A percentile compares a stretch with the other conserved stretches of the same genome.
Conservation (phyloP, 208 protist species). For the Spongospora subterranea region DNA sequence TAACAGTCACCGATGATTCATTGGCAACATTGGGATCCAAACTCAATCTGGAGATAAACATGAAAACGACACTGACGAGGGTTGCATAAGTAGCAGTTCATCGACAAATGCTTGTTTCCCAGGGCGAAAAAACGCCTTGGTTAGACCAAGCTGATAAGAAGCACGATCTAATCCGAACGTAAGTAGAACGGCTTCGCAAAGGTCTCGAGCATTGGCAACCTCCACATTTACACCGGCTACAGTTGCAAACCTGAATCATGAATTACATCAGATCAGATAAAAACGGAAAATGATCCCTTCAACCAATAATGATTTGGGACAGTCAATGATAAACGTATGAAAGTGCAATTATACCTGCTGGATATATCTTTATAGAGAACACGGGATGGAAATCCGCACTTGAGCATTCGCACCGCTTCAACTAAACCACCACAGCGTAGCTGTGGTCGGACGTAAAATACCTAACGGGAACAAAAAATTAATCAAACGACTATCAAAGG, state of each 20-base stretch:
- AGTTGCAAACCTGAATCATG: neutral
- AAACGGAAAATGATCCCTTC: neutral
- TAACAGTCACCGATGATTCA: no score
- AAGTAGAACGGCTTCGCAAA: conserved; percentile 43
- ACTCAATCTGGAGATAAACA: neutral
- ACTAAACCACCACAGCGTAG: conserved; percentile 54
- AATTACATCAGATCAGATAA: neutral
- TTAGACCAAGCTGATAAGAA: conserved; percentile 50
- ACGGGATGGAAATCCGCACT: conserved; percentile 51
- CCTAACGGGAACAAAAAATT: neutral
- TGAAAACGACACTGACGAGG: neutral
- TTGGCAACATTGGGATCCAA: no score
- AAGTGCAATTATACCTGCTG: no score
- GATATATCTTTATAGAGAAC: conserved; percentile 18
- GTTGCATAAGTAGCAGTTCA: neutral
- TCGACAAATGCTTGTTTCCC: conserved; percentile 36
- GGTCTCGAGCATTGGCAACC: neutral
- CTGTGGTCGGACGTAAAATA: conserved; percentile 44
- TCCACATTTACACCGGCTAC: neutral
- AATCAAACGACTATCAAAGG: neutral
- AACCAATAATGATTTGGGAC: neutral
- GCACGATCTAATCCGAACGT: conserved; percentile 51
- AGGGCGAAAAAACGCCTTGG: conserved; percentile 28
- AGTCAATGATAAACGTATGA: no score
- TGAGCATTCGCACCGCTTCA: conserved; percentile 54